These are phyloP conservation scores for Pythium utonaiense DNA, from an alignment of 352 stramenopile species.

Conservation along the genomic window DNA sequence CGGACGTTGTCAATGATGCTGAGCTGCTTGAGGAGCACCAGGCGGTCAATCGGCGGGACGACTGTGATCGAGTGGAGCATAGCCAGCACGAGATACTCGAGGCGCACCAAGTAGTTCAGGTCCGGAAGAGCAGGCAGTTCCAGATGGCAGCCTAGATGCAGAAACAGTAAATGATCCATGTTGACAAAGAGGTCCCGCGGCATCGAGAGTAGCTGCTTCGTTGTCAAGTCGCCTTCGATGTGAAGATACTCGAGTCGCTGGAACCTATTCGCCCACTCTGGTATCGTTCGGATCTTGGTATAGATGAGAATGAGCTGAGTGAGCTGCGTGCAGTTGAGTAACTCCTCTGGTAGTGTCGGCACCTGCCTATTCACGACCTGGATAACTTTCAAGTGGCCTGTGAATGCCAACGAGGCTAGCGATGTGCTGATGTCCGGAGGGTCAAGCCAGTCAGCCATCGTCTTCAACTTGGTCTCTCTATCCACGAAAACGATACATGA, in stretches of 20 bases:
- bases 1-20: not conserved
- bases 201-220: not conserved
- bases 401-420: constrained; percentile 5
- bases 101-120: not conserved
- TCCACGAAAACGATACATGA: constrained; percentile 24
- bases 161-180: constrained; percentile 14
- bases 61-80: constrained; percentile 9
- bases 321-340: constrained; percentile 8
- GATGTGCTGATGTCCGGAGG: constrained; percentile 10
- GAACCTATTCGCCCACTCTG: constrained; percentile 19
- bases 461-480: not conserved
- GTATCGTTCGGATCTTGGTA: constrained; percentile 17
- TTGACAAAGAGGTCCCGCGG: not conserved
- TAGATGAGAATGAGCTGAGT: constrained; percentile 27
- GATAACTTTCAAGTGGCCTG: constrained; percentile 17
- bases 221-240: constrained; percentile 13
- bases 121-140: not conserved
- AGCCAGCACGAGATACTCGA: constrained; percentile 19
- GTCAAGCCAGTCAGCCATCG: constrained; percentile 5
- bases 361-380: constrained; percentile 28
- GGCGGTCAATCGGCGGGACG: constrained; percentile 7
- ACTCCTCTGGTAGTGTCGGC: constrained; percentile 8
- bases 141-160: constrained; percentile 12
- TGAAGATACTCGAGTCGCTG: constrained; percentile 21
- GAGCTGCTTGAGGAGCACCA: constrained; percentile 7